Evolutionary conservation across 176 grass and related monocot species (phyloP), one percentile per base, ranked within the genome.

Genomic region (Oryza officinalis): DNA sequence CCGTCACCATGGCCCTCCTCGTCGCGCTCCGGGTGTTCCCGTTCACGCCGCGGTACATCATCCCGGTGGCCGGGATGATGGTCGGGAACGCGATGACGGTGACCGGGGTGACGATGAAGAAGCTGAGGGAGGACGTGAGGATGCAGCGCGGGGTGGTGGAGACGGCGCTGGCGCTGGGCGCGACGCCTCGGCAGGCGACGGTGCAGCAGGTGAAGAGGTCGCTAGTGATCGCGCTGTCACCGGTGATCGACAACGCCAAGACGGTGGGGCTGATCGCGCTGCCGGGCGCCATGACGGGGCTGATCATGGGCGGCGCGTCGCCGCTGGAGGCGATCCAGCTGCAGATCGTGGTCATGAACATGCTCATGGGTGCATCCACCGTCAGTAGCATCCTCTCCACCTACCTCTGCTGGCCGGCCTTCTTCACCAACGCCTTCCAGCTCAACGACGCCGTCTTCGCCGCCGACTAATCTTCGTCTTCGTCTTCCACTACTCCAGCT

Each of bases 21-120:
- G 78, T 94, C 4, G 33, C 80, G 63, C 82, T 98, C 67, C 65
- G 65, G 60, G 93, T 98, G 3, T 98, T 98, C 84, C 89, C 87
- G 69, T 98, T 98, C 82, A 98, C 96, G 12, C 96, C 96, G 0
- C 52, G 92, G 2, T 97, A 94, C 73, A 94, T 97, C 72, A 97
- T 97, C 81, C 94, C 94, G 14, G 82, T 97, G 59, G 94, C 92
- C 8, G 94, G 94, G 47, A 97, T 97, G 94, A 97, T 97, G 94
- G 94, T 97, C 27, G 93, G 87, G 38, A 98, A 95, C 75, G 85
- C 94, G 41, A 97, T 97, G 94, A 97, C 94, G 10, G 94, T 97
- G 27, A 95, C 91, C 28, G 96, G 96, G 14, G 92, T 98, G 67
- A 89, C 83, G 70, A 89, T 84, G 84, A 91, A 74, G 80, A 83